These are phyloP conservation scores for Setomelanomma holmii DNA, from an alignment of 2,329 filamentous ascomycete genomes.

Conservation along the genomic window DNA sequence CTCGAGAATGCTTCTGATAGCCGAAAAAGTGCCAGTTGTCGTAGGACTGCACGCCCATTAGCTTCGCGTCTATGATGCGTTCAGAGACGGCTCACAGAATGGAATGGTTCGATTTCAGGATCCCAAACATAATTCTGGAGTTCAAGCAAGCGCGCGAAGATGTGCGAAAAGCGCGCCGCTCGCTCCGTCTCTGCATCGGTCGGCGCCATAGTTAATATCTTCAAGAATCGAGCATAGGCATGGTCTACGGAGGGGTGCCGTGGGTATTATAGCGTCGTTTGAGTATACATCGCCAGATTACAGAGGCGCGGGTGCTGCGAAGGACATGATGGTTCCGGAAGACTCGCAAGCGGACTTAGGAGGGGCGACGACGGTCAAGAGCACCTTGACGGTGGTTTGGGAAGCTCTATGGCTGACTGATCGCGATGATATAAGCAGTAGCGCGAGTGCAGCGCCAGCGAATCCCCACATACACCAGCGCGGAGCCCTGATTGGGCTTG, in stretches of 20 bases:
- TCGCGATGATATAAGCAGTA: conserved; percentile 1
- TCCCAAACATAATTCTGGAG: conserved; percentile 50
- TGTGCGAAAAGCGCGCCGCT: conserved; percentile 38
- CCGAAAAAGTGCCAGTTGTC: conserved; percentile 77
- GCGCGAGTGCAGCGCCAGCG: neutral
- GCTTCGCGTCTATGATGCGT: conserved; percentile 9
- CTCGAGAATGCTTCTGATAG: conserved; percentile 29
- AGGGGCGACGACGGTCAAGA: neutral
- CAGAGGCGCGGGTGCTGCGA: neutral
- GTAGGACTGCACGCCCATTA: conserved; percentile 65
- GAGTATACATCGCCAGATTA: neutral
- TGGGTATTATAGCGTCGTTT: neutral
- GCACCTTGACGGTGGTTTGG: neutral
- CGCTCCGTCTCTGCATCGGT: conserved; percentile 15
- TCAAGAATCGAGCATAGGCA: conserved; percentile 4
- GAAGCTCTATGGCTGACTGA: neutral
- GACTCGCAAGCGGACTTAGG: neutral
- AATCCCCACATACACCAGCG: neutral
- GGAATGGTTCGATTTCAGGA: conserved; percentile 54
- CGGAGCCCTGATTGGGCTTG: conserved; percentile 8
- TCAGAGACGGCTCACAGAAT: conserved; percentile 47
- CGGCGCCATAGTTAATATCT: conserved; percentile 22
- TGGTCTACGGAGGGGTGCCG: conserved; percentile 4
- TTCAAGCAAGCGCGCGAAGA: conserved; percentile 47
- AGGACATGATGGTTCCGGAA: neutral